phyloP scores from a whole-genome alignment of 352 stramenopile genomes.

The Phytopythium boreale region DNA sequence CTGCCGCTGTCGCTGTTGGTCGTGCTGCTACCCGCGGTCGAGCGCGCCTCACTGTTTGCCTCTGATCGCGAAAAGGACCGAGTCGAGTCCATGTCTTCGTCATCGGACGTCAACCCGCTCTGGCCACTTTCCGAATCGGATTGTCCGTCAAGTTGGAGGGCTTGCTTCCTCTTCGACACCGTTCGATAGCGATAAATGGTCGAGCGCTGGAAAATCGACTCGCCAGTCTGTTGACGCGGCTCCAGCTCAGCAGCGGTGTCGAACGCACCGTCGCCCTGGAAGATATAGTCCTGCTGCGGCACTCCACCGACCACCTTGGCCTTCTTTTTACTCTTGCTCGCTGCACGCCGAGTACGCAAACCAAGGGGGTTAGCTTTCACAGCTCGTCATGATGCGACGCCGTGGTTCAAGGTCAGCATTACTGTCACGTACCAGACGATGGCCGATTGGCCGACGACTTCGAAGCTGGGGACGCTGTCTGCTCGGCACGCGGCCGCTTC shows the following conservation, averaged over 20 bases:
- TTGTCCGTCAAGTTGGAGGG: slow-evolving; percentile 49
- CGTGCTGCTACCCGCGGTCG: slow-evolving; percentile 43
- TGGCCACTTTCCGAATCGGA: slow-evolving; percentile 56
- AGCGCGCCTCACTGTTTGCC: slow-evolving; percentile 33
- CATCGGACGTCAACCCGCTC: slow-evolving; percentile 45
- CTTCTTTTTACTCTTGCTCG: slow-evolving; percentile 19
- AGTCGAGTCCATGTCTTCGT: slow-evolving; percentile 42
- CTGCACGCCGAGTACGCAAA: neutral
- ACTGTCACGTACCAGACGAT: neutral
- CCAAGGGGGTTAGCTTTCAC: neutral
- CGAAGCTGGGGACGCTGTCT: slow-evolving; percentile 21
- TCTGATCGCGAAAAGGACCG: slow-evolving; percentile 29
- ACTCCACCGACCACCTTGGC: slow-evolving; percentile 12
- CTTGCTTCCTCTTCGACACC: slow-evolving; percentile 13
- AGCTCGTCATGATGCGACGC: neutral
- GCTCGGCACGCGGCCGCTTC: slow-evolving; percentile 62
- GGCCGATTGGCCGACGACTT: slow-evolving; percentile 17
- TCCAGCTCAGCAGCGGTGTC: slow-evolving; percentile 13
- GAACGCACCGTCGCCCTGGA: slow-evolving; percentile 48
- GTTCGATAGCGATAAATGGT: slow-evolving; percentile 25
- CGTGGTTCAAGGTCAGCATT: neutral
- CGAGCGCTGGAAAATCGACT: slow-evolving; percentile 38
- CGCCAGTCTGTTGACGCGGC: neutral
- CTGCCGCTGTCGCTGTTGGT: slow-evolving; percentile 48
- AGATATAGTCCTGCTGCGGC: slow-evolving; percentile 21